Base-by-base conservation (phyloP, 2,329 filamentous ascomycete species). In the Diaporthe sp. region DNA sequence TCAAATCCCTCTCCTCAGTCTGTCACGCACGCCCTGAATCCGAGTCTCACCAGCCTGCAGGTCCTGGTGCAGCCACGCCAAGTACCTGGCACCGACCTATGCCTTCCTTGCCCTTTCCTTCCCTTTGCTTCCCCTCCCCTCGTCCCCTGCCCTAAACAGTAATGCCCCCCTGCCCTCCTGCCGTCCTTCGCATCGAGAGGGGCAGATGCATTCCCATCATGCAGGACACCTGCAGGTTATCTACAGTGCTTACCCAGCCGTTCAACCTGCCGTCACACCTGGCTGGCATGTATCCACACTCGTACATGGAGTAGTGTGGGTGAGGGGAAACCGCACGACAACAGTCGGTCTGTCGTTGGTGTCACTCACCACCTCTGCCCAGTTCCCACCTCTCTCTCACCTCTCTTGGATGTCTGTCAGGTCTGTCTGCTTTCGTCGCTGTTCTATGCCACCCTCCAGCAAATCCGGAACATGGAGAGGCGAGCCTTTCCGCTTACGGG, bases 201-300 rank as follows among this genome's bases (percentile, higher is more conserved):
- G 63, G 63, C 63, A 66, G 44, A 51, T 51, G 63, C 63, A 66
- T 66, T 66, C 44, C 63, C 63, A 66, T 51, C 63, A 63, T 66
- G 63, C 63, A 66, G 63, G 15, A 47, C 44, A 51, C 15, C 63
- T 66, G 63, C 63, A 66, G 30, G 63, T 51, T 51, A 66, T 66
- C 63, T 66, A 66, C 63, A 66, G 61, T 66, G 42, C 61, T 66
- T 37, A 50, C 61, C 58, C 61, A 66, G 12, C 44, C 63, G 27
- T 25, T 47, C 59, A 44, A 66, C 44, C 10, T 15, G 35, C 44
- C 30, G 63, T 66, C 63, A 66, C 63, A 66, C 44, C 63, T 66
- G 19, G n/a, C n/a, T n/a, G 63, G 44, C 63, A 37, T 37, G 63
- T 66, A 66, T 12, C 63, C 63, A 66, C 61, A 47, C 9, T 25